Evolutionary conservation across 2,329 filamentous ascomycete genomes (phyloP).

Genomic region (Botrytis fabae): DNA sequence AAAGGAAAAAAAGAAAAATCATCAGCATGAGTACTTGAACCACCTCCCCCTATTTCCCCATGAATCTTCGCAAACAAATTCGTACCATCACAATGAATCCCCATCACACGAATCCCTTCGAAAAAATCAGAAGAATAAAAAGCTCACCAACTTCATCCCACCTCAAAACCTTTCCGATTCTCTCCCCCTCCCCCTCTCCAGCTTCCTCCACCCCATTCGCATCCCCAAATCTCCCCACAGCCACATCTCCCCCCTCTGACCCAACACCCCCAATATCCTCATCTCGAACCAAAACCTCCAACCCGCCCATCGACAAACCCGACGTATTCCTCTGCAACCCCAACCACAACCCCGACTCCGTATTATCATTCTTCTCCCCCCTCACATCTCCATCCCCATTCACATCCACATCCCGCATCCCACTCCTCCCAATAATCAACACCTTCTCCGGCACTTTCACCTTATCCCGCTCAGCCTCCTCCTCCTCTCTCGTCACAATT

Average conservation of each 20-base stretch:
- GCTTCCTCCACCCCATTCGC: no score
- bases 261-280: no score
- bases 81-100: background rate
- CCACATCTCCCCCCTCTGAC: background rate
- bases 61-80: background rate
- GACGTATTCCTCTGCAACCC: background rate
- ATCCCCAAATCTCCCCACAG: background rate
- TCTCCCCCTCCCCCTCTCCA: background rate
- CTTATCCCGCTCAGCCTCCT: background rate
- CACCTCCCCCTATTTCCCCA: no score
- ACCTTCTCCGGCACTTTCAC: background rate
- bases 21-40: background rate
- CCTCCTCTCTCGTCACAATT: background rate
- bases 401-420: background rate
- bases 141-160: conserved; percentile 10
- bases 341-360: background rate
- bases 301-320: background rate
- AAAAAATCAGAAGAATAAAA: background rate
- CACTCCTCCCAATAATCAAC: background rate
- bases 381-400: background rate
- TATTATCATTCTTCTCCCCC: background rate
- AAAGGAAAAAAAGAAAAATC: background rate
- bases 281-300: conserved; percentile 1
- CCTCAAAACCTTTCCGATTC: background rate
- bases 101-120: background rate